Evolutionary conservation across 345 rosid genomes (phyloP).

Genomic region (Eutrema japonicum): DNA sequence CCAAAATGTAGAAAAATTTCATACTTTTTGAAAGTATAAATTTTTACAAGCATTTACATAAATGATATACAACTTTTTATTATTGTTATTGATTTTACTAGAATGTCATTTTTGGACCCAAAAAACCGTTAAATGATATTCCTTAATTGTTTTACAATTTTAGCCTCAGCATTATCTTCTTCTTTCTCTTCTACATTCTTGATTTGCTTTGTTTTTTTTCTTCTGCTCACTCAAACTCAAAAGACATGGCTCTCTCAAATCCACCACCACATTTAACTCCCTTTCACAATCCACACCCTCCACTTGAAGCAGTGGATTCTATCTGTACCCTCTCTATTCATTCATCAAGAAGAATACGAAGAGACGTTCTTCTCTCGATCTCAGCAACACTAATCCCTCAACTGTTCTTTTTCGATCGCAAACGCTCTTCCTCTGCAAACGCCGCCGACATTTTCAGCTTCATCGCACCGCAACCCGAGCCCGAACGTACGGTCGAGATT

Average conservation of each 20-base stretch:
- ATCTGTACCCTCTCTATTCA: slow-evolving; percentile 7
- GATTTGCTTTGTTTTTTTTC: not conserved
- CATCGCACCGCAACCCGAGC: slow-evolving; percentile 33
- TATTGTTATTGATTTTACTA: not conserved
- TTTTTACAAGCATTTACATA: not conserved
- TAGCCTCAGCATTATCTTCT: slow-evolving; percentile 30
- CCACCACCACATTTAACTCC: slow-evolving; percentile 21
- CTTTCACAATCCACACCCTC: slow-evolving; percentile 15
- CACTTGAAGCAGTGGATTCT: slow-evolving; percentile 7
- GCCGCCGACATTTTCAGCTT: slow-evolving; percentile 28
- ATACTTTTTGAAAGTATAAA: not conserved
- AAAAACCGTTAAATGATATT: not conserved
- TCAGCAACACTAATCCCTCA: slow-evolving; percentile 33
- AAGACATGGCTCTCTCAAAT: slow-evolving; percentile 36
- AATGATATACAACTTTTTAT: not conserved
- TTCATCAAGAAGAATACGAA: slow-evolving; percentile 29
- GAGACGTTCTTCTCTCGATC: slow-evolving; percentile 37
- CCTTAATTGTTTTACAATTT: slow-evolving; percentile 2
- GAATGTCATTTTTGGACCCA: not conserved
- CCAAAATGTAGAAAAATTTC: not conserved
- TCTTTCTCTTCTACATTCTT: slow-evolving; percentile 3
- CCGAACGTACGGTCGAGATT: slow-evolving; percentile 38
- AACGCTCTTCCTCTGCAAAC: slow-evolving; percentile 30
- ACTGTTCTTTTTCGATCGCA: slow-evolving; percentile 8
- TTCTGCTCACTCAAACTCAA: slow-evolving; percentile 26